Evolutionary conservation across 768 basidiomycete species (phyloP).

Genomic region (Suillus placidus): DNA sequence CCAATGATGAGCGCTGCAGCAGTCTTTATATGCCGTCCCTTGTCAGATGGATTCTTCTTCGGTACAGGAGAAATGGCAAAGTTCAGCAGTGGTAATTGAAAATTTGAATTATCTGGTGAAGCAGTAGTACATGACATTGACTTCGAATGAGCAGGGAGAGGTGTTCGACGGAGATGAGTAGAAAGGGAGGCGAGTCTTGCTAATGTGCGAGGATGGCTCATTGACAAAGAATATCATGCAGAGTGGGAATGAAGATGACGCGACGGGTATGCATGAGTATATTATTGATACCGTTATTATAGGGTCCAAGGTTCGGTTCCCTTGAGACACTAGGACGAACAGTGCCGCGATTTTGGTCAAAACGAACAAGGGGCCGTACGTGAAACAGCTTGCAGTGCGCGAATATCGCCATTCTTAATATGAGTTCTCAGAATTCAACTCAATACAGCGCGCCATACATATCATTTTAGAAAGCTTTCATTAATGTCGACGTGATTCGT

Average conservation of each 20-base stretch:
- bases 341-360: not conserved
- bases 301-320: not conserved
- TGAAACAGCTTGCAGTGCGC: not conserved
- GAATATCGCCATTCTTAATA: not conserved
- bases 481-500: not conserved
- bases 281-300: not conserved
- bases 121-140: slow-evolving; percentile 12
- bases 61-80: slow-evolving; percentile 63
- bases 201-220: slow-evolving; percentile 17
- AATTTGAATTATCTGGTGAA: not conserved
- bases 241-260: slow-evolving; percentile 13
- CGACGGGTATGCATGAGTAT: slow-evolving; percentile 4
- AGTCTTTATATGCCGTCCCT: slow-evolving; percentile 69
- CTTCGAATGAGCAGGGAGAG: not conserved
- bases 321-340: not conserved
- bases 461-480: not conserved
- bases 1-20: slow-evolving; percentile 80
- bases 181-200: slow-evolving; percentile 18
- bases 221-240: slow-evolving; percentile 8
- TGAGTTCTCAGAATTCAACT: not conserved
- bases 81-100: slow-evolving; percentile 2
- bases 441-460: not conserved
- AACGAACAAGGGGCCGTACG: not conserved
- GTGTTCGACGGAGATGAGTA: slow-evolving; percentile 14
- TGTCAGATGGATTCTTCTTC: slow-evolving; percentile 62